Evolutionary conservation across 306 rosid species (phyloP).

Genomic region (Rosa multiflora): DNA sequence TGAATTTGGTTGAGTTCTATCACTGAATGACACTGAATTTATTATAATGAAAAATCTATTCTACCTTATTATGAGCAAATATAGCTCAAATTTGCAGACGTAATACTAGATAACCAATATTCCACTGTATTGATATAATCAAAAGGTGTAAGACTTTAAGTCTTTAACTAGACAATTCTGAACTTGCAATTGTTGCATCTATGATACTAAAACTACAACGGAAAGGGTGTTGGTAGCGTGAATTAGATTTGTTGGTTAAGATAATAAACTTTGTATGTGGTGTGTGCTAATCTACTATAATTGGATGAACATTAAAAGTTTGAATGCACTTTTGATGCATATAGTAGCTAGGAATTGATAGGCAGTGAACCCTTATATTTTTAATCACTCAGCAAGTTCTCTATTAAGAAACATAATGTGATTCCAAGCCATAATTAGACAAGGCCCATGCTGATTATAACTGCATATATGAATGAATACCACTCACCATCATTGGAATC

Average conservation of each 20-base stretch:
- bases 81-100: background rate
- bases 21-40: background rate
- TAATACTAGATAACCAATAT: background rate
- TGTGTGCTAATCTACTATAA: background rate
- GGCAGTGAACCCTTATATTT: background rate
- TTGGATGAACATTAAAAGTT: background rate
- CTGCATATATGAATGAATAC: background rate
- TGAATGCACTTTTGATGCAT: background rate
- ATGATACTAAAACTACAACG: background rate
- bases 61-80: slow-evolving; percentile 1
- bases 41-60: background rate
- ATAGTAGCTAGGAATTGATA: background rate
- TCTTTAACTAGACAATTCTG: background rate
- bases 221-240: background rate
- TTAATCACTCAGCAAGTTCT: background rate
- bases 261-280: background rate
- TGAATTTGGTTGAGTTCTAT: slow-evolving; percentile 16
- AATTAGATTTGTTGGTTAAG: background rate
- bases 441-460: background rate
- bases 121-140: background rate
- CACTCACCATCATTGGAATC: background rate
- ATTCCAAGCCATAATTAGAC: background rate
- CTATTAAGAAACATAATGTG: background rate
- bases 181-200: slow-evolving; percentile 3
- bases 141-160: background rate